A percentile compares a stretch with the other conserved stretches of the same genome.
These are phyloP conservation scores for Colletotrichum sp. DNA, from an alignment of 2,329 filamentous ascomycete genomes.

Conservation along the genomic window DNA sequence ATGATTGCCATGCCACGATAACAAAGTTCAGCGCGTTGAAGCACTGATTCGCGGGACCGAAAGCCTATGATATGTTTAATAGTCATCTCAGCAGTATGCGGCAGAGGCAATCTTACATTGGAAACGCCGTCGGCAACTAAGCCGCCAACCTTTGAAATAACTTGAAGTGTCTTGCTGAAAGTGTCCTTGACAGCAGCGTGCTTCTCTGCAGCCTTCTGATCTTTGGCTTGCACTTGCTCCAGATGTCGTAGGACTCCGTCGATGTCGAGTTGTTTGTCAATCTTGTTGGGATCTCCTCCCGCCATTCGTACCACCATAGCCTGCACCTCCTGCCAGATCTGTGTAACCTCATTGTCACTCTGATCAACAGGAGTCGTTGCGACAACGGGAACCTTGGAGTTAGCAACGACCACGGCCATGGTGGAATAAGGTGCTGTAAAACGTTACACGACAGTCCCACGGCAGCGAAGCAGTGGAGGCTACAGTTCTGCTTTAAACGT, in stretches of 20 bases:
- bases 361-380: not conserved
- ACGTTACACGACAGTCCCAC: not conserved
- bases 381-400: not conserved
- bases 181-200: conserved; percentile 29
- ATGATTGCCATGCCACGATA: conserved; percentile 37
- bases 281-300: conserved; percentile 29
- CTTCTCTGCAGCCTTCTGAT: conserved; percentile 32
- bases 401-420: not conserved
- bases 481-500: not conserved
- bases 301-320: conserved; percentile 35
- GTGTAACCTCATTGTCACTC: conserved; percentile 27
- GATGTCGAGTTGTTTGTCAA: conserved; percentile 29
- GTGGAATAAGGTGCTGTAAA: not conserved
- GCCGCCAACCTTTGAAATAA: conserved; percentile 36
- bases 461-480: not conserved
- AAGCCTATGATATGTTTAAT: conserved; percentile 26
- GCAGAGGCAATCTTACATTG: conserved; percentile 3
- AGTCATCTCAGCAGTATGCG: not conserved
- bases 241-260: conserved; percentile 32
- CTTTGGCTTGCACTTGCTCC: conserved; percentile 23
- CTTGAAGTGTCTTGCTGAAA: conserved; percentile 34
- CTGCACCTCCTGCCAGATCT: conserved; percentile 36
- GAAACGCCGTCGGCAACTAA: conserved; percentile 34
- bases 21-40: conserved; percentile 41
- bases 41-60: conserved; percentile 36